Evolutionary conservation across 305 asterid species (phyloP).

Genomic region (Fraxinus sp.): DNA sequence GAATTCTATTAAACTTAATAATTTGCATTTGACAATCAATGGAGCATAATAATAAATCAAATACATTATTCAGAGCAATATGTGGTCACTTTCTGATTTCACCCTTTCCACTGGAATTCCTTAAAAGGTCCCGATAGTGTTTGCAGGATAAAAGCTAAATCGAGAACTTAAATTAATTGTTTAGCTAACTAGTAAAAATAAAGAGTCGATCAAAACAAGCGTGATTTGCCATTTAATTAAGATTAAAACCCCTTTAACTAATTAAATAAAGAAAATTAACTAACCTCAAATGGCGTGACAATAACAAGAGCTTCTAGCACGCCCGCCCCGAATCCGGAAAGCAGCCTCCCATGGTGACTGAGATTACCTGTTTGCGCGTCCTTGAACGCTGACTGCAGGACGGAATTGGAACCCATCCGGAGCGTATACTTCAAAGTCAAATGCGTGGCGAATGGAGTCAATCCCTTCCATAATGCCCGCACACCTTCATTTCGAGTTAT

Average conservation of each 20-base stretch:
- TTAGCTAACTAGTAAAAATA: not conserved
- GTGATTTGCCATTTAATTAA: not conserved
- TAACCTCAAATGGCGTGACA: slow-evolving; percentile 96
- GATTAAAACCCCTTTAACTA: not conserved
- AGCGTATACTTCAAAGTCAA: slow-evolving; percentile 88
- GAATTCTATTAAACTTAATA: not conserved
- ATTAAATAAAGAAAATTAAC: slow-evolving; percentile 6
- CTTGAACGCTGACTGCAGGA: slow-evolving; percentile 76
- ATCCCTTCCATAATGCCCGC: slow-evolving; percentile 93
- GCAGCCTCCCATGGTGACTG: slow-evolving; percentile 66
- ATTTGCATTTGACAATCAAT: not conserved
- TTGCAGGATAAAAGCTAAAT: not conserved
- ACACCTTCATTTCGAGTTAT: slow-evolving; percentile 59
- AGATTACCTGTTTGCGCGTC: slow-evolving; percentile 70
- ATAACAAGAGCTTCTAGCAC: slow-evolving; percentile 92
- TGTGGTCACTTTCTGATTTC: not conserved
- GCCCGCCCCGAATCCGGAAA: slow-evolving; percentile 95
- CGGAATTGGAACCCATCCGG: slow-evolving; percentile 96
- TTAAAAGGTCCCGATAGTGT: not conserved
- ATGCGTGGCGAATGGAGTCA: slow-evolving; percentile 93
- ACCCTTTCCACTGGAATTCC: not conserved
- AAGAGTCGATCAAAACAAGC: not conserved
- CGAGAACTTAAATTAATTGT: not conserved
- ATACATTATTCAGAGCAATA: not conserved
- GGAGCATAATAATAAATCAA: not conserved